Percentiles rank a stretch among this genome's conserved stretches.
phyloP scores from a whole-genome alignment of 805 yeast species.

The Lachancea sp. region DNA sequence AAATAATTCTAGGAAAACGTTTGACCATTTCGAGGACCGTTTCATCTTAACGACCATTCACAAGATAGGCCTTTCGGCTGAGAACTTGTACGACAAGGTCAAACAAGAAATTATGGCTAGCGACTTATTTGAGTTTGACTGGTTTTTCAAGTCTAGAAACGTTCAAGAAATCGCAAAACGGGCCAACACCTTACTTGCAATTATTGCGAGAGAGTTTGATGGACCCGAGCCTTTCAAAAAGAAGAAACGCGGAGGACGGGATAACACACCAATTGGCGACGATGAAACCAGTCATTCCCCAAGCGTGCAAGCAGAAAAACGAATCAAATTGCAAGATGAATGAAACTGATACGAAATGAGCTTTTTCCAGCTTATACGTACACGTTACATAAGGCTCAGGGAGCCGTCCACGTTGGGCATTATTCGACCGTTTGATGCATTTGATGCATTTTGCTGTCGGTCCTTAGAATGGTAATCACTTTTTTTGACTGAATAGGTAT shows the following conservation, averaged over 20 bases:
- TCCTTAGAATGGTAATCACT: not conserved
- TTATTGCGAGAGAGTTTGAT: slow-evolving; percentile 64
- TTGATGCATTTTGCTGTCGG: not conserved
- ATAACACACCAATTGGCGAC: slow-evolving; percentile 17
- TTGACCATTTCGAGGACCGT: slow-evolving; percentile 64
- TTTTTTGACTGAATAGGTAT: not conserved
- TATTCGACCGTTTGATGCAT: not conserved
- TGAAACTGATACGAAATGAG: not conserved
- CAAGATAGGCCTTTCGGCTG: slow-evolving; percentile 57
- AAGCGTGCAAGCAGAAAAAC: slow-evolving; percentile 2
- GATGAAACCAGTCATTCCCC: slow-evolving; percentile 8
- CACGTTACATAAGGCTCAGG: not conserved
- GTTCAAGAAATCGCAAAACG: slow-evolving; percentile 68
- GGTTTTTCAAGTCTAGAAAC: slow-evolving; percentile 66
- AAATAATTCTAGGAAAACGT: slow-evolving; percentile 71
- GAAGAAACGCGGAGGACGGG: slow-evolving; percentile 31
- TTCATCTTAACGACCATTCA: slow-evolving; percentile 55
- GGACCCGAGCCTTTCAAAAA: slow-evolving; percentile 52
- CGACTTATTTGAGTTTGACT: slow-evolving; percentile 61
- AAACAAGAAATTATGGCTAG: slow-evolving; percentile 57
- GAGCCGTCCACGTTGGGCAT: slow-evolving; percentile 6
- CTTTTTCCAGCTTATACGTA: not conserved
- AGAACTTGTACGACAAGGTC: slow-evolving; percentile 54
- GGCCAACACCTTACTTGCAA: slow-evolving; percentile 57
- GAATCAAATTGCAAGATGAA: slow-evolving; percentile 10